Conservation (phyloP, 495 filamentous ascomycete species). For the Glarea lozoyensis region DNA sequence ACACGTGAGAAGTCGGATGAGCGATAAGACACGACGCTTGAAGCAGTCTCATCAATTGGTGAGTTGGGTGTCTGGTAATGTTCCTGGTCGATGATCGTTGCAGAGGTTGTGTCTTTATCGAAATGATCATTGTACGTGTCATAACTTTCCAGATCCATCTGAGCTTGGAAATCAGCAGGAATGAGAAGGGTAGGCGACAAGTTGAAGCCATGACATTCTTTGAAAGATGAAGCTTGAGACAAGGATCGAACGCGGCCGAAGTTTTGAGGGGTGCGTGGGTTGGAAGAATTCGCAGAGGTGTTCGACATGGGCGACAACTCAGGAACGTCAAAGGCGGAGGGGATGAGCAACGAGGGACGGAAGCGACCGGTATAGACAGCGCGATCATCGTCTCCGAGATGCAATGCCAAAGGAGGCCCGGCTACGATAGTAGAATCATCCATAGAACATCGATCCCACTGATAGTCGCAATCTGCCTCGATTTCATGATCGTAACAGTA, state of each 20-base stretch:
- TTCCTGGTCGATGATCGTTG: conserved; percentile 10
- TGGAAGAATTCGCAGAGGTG: conserved; percentile 7
- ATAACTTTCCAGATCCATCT: conserved; percentile 22
- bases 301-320: conserved; percentile 27
- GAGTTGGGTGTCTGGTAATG: conserved; percentile 12
- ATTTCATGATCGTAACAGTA: conserved; percentile 88
- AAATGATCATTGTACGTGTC: conserved; percentile 15
- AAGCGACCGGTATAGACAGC: conserved; percentile 19
- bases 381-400: conserved; percentile 17
- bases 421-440: conserved; percentile 15
- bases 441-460: conserved; percentile 54
- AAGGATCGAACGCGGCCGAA: conserved; percentile 21
- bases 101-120: conserved; percentile 4
- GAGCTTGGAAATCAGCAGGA: conserved; percentile 25
- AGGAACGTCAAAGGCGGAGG: conserved; percentile 33
- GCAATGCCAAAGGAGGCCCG: conserved; percentile 10
- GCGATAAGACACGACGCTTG: conserved; percentile 18
- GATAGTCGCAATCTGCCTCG: conserved; percentile 84
- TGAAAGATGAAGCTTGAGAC: conserved; percentile 41
- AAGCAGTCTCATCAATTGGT: conserved; percentile 15
- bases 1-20: conserved; percentile 19
- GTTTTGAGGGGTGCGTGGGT: conserved; percentile 14
- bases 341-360: conserved; percentile 28
- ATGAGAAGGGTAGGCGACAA: conserved; percentile 46
- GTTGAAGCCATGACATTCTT: conserved; percentile 44